Evolutionary conservation across 176 grass and related monocot species (phyloP).

Genomic region (Bolboschoenus planiculmis): DNA sequence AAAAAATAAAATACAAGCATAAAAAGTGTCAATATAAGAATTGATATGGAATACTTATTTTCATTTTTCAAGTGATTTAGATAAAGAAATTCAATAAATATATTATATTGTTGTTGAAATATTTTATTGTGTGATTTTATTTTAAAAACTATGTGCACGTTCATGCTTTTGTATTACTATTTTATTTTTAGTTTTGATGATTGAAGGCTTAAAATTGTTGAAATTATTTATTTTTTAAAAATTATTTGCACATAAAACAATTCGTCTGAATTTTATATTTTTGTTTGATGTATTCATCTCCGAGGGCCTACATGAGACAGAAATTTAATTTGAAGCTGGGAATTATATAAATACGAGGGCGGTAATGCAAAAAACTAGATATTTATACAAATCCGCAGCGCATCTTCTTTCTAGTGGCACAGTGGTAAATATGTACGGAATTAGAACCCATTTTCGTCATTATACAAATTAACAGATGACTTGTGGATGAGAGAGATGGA

Average conservation of each 20-base stretch:
- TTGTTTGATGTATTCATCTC: neutral
- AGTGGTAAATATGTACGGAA: neutral
- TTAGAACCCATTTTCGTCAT: neutral
- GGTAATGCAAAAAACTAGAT: neutral
- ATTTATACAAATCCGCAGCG: neutral
- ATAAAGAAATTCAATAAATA: neutral
- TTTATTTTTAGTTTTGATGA: neutral
- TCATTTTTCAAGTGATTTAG: neutral
- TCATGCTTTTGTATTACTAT: neutral
- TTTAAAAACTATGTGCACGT: neutral
- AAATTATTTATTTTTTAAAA: too few species aligned
- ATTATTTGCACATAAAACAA: too few species aligned
- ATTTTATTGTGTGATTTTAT: neutral
- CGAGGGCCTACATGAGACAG: neutral
- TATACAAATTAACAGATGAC: neutral
- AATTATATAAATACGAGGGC: neutral
- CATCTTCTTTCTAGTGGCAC: neutral
- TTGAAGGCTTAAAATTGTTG: too few species aligned
- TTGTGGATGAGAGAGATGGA: neutral
- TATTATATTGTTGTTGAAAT: neutral
- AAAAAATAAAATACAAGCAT: neutral
- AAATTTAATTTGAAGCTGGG: neutral
- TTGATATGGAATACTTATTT: neutral
- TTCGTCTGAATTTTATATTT: neutral
- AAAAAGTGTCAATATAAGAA: neutral